phyloP scores from a whole-genome alignment of 2,329 filamentous ascomycete species.

The Trichoderma endophyticum region DNA sequence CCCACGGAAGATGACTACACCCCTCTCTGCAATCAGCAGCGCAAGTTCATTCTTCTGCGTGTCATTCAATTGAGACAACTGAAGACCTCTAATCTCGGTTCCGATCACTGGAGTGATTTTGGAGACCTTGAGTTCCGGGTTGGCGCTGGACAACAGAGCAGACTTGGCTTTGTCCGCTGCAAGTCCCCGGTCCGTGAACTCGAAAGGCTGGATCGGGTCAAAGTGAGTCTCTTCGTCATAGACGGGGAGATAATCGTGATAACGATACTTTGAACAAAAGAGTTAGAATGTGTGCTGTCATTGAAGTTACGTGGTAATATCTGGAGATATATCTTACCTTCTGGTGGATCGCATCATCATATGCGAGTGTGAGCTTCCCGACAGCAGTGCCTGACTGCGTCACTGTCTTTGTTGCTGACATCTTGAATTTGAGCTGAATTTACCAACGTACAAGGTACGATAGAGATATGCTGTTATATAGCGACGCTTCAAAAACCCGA shows the following conservation, averaged over 20 bases:
- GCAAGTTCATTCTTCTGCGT: constrained; percentile 51
- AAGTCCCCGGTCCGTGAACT: constrained; percentile 31
- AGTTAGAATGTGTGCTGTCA: background rate
- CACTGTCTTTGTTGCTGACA: constrained; percentile 6
- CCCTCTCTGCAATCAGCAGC: constrained; percentile 44
- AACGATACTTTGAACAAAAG: background rate
- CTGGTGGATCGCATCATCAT: constrained; percentile 8
- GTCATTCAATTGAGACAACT: constrained; percentile 43
- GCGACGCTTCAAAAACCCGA: background rate
- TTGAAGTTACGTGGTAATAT: no score
- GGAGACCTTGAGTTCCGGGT: constrained; percentile 32
- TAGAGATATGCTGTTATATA: background rate
- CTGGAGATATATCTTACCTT: background rate
- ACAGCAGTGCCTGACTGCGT: background rate
- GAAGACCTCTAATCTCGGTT: constrained; percentile 37
- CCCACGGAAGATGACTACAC: constrained; percentile 47
- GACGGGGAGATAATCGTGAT: constrained; percentile 8
- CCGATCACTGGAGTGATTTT: constrained; percentile 46
- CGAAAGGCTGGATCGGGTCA: constrained; percentile 12
- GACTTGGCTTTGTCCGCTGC: constrained; percentile 46
- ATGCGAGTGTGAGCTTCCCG: constrained; percentile 5
- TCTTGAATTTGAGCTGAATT: background rate
- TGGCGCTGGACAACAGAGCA: constrained; percentile 33
- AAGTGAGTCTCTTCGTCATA: constrained; percentile 14
- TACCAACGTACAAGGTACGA: background rate